Evolutionary conservation across 1,284 basidiomycete species (phyloP), one percentile per base, ranked within the genome.

Genomic region (Ustilago cynodontis): DNA sequence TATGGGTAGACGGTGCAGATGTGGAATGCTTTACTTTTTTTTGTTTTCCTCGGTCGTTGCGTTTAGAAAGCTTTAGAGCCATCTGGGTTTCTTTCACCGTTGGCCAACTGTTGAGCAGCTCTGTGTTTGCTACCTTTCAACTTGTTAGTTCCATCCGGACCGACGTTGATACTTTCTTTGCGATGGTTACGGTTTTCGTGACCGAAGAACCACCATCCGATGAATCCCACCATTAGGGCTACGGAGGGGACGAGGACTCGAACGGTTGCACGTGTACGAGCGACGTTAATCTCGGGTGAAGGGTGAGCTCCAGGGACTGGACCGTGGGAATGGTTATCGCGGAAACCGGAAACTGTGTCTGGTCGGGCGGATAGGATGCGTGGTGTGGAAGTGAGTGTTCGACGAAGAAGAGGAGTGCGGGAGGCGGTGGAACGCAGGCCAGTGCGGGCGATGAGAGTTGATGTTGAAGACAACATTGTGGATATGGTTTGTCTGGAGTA

Each of bases 131-230:
- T 51, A 13, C 76, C 76, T 47, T 78, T 69, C 33, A 78, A 50
- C 51, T 78, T 78, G 71, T 78, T 78, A 56, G 61, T 29, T 0
- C 62, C 68, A 16, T 78, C 76, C 0, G 65, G 65, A 16, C 76
- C 76, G 11, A 78, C 68, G 39, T 66, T 62, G 59, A 78, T 69
- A 14, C 35, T 57, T 3, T 45, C 26, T 20, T 78, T 78, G 20
- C 76, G 43, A 37, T 68, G 61, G 22, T 65, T 71, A 0, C 76
- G 71, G 47, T 71, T 51, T n/a, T 50, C 31, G 62, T 78, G 71
- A 49, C 67, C 71, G 51, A 78, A n/a, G 71, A 78, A 78, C 76
- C 76, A 78, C 76, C 76, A 78, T 18, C 68, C 68, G 53, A 78
- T 78, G 61, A 75, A 74, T 0, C 39, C 71, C 20, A 65, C 35